Conservation (phyloP, 768 basidiomycete species). For the Leccinum sublutescens region DNA sequence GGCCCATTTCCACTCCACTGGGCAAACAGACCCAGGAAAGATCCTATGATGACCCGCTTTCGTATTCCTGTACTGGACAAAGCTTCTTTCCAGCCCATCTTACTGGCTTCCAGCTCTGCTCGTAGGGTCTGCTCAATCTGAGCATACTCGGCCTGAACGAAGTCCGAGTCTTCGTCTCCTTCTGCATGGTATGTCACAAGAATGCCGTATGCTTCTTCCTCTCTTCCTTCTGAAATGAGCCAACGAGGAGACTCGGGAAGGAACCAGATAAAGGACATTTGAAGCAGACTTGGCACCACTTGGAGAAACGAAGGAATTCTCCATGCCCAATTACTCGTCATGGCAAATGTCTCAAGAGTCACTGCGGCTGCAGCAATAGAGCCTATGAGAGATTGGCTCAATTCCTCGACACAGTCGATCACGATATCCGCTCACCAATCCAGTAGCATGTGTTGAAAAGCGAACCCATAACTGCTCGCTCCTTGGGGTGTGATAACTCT, state of each 20-base stretch:
- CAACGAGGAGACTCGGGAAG: conserved; percentile 67
- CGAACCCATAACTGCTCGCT: conserved; percentile 14
- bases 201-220: conserved; percentile 45
- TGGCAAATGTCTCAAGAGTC: conserved; percentile 64
- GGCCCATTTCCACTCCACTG: conserved; percentile 17
- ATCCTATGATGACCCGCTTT: conserved; percentile 12
- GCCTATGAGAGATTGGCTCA: conserved; percentile 7
- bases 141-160: not conserved
- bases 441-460: conserved; percentile 12
- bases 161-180: not conserved
- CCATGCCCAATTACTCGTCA: conserved; percentile 62
- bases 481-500: conserved; percentile 26
- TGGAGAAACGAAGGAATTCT: conserved; percentile 65
- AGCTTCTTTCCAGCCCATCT: not conserved
- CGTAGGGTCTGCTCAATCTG: conserved; percentile 19
- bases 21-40: conserved; percentile 15
- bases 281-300: conserved; percentile 49
- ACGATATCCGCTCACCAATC: conserved; percentile 9
- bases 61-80: conserved; percentile 17
- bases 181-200: conserved; percentile 37
- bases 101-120: conserved; percentile 7
- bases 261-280: conserved; percentile 54
- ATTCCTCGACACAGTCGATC: not conserved
- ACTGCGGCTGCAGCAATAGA: conserved; percentile 41
- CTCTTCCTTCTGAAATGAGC: conserved; percentile 57